These are phyloP conservation scores for Tricholoma bakamatsutake DNA, from an alignment of 768 basidiomycete genomes.

Conservation along the genomic window DNA sequence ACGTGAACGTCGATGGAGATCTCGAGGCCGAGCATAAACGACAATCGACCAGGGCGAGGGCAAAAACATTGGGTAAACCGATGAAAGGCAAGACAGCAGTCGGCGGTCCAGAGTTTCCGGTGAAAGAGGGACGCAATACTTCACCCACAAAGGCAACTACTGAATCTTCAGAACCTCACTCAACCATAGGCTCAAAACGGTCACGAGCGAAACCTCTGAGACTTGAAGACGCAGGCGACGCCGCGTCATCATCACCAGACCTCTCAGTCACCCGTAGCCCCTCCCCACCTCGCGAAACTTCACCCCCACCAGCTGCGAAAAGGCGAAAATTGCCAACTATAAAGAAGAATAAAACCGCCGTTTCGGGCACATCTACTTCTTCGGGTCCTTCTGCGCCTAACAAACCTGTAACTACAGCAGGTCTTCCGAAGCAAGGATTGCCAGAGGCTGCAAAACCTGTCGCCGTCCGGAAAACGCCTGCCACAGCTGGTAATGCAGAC, in stretches of 20 bases:
- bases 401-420: conserved; percentile 22
- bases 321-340: conserved; percentile 59
- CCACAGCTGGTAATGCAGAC: conserved; percentile 44
- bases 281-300: conserved; percentile 25
- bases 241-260: conserved; percentile 6
- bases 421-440: conserved; percentile 21
- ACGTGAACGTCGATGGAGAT: conserved; percentile 30
- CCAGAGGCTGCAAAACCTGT: conserved; percentile 23
- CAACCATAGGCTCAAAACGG: conserved; percentile 1
- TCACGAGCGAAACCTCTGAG: not conserved
- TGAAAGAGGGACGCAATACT: not conserved
- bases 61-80: not conserved
- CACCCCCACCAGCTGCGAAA: conserved; percentile 22
- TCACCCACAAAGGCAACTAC: not conserved
- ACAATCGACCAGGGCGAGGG: not conserved
- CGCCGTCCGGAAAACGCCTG: conserved; percentile 33
- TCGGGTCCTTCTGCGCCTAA: conserved; percentile 17
- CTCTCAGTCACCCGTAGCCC: conserved; percentile 19
- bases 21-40: conserved; percentile 7
- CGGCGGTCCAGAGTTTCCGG: not conserved
- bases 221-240: not conserved
- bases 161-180: not conserved
- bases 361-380: conserved; percentile 18
- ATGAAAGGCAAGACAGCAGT: not conserved
- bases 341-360: conserved; percentile 51